These are phyloP conservation scores for Eucalyptus melliodora DNA, from an alignment of 345 rosid species.

Conservation along the genomic window DNA sequence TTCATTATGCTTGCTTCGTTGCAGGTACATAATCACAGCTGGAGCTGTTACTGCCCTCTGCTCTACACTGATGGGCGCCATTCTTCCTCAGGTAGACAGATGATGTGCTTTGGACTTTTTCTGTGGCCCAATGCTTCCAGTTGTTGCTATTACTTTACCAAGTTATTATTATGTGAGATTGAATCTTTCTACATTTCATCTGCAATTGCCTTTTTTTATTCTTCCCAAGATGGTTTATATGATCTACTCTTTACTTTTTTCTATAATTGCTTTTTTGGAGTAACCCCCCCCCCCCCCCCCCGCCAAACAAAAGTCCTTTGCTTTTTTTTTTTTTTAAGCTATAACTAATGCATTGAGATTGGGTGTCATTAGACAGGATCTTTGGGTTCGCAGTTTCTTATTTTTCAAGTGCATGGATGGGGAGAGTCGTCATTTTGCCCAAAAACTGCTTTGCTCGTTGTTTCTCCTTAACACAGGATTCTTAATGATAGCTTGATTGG, in stretches of 20 bases:
- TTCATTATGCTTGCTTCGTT: not conserved
- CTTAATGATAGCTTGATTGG: not conserved
- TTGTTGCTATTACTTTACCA: not conserved
- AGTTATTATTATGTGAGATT: not conserved
- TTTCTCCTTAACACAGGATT: not conserved
- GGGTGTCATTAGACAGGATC: not conserved
- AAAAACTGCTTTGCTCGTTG: not conserved
- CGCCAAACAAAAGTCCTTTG: not conserved
- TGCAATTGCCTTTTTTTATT: not conserved
- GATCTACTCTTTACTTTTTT: not conserved
- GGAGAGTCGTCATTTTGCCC: not conserved
- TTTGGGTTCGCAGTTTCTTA: not conserved
- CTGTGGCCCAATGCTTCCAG: not conserved
- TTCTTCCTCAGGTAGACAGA: constrained; percentile 89
- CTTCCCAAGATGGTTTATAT: not conserved
- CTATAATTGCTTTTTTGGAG: not conserved
- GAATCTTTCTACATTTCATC: not conserved
- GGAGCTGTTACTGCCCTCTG: constrained; percentile 97
- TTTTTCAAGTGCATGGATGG: not conserved
- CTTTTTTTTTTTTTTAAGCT: not conserved
- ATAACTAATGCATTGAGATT: not conserved
- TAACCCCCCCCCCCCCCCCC: not conserved
- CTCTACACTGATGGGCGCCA: constrained; percentile 85
- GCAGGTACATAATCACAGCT: constrained; percentile 66
- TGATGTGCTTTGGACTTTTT: not conserved